phyloP scores from a whole-genome alignment of 2,329 filamentous ascomycete genomes.

The Ascochyta viciae-villosae region DNA sequence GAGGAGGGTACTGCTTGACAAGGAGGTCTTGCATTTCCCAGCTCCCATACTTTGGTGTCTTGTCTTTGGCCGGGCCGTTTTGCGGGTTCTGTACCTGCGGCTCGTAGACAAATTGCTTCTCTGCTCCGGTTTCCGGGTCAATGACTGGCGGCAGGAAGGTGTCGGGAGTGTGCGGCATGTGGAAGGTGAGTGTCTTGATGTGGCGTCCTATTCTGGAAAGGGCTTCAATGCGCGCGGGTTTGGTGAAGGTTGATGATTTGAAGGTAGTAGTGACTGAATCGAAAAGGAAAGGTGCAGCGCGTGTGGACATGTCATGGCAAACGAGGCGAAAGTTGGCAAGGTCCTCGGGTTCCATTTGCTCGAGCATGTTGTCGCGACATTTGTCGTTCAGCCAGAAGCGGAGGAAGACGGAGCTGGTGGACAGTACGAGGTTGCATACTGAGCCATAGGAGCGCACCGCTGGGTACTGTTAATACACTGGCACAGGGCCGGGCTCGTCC shows the following conservation, averaged over 20 bases:
- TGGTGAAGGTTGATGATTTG: slow-evolving; percentile 76
- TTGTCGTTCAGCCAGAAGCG: slow-evolving; percentile 58
- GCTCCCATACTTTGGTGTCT: slow-evolving; percentile 78
- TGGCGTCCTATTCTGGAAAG: slow-evolving; percentile 79
- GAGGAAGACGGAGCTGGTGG: slow-evolving; percentile 57
- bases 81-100: slow-evolving; percentile 70
- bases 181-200: slow-evolving; percentile 79
- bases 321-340: slow-evolving; percentile 65
- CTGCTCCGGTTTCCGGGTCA: slow-evolving; percentile 76
- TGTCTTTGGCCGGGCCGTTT: slow-evolving; percentile 61
- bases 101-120: slow-evolving; percentile 82
- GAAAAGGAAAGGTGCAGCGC: slow-evolving; percentile 74
- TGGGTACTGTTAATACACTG: slow-evolving; percentile 37
- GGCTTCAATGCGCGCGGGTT: slow-evolving; percentile 74
- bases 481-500: slow-evolving; percentile 11
- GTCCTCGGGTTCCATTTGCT: slow-evolving; percentile 51
- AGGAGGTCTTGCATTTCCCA: slow-evolving; percentile 80
- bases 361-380: slow-evolving; percentile 55
- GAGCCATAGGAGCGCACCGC: slow-evolving; percentile 55
- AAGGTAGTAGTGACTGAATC: slow-evolving; percentile 73
- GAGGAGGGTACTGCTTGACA: slow-evolving; percentile 83
- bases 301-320: slow-evolving; percentile 73
- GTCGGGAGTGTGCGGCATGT: slow-evolving; percentile 75
- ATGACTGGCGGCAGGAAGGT: slow-evolving; percentile 87
- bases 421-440: slow-evolving; percentile 58